A percentile compares a stretch with the other conserved stretches of the same genome.
Evolutionary conservation across 2,329 filamentous ascomycete species (phyloP).

Genomic region (Scopulariopsis brevicaulis): DNA sequence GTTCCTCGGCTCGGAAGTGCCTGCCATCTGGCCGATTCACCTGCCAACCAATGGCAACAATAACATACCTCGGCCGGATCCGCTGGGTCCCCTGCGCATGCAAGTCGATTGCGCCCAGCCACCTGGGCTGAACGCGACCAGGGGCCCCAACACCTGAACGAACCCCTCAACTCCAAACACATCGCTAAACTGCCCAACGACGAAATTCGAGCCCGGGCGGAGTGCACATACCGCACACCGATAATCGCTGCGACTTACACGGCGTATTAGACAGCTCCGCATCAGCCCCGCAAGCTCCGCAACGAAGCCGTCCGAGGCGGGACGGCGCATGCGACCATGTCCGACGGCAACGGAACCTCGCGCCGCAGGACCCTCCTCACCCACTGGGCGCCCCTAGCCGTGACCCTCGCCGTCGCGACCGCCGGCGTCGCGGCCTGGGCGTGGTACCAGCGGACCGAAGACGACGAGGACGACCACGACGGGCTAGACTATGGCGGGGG

Average conservation of each 20-base stretch:
- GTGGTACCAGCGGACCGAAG: conserved; percentile 80
- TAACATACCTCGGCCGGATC: conserved; percentile 9
- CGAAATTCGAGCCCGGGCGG: neutral
- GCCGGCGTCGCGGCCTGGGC: conserved; percentile 83
- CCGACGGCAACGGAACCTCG: conserved; percentile 47
- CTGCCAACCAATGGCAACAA: conserved; percentile 11
- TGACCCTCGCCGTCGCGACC: conserved; percentile 81
- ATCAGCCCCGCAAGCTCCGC: neutral
- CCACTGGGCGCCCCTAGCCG: conserved; percentile 80
- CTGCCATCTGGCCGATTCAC: neutral
- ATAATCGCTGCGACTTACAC: neutral
- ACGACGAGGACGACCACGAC: conserved; percentile 47
- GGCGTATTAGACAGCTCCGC: neutral
- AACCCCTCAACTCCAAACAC: neutral
- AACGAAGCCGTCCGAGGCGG: neutral
- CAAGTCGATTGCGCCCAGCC: conserved; percentile 13
- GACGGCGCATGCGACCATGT: conserved; percentile 26
- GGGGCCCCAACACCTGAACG: conserved; percentile 6
- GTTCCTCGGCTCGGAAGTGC: neutral
- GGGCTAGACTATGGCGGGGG: conserved; percentile 29
- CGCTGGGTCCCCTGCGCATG: conserved; percentile 11
- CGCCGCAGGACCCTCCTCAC: conserved; percentile 54
- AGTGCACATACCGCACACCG: neutral
- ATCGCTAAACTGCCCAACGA: neutral
- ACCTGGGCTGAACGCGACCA: conserved; percentile 23